phyloP scores from a whole-genome alignment of 257 asterid species.

The Solanum chmielewskii region DNA sequence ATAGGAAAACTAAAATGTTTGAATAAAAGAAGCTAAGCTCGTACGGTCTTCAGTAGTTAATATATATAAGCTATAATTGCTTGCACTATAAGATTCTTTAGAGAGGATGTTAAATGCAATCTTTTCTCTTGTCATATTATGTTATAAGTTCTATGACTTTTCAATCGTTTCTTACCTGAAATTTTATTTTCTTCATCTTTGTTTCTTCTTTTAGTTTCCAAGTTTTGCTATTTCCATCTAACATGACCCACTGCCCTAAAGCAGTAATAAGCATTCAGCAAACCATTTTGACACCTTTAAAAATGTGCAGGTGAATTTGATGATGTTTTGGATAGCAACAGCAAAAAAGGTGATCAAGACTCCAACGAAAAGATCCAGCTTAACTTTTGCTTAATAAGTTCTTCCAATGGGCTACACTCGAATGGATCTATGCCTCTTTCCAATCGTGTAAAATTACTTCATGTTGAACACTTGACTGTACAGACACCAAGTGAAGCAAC shows the following conservation, averaged over 20 bases:
- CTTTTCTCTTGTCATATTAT: background rate
- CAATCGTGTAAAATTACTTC: conserved; percentile 29
- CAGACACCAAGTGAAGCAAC: conserved; percentile 60
- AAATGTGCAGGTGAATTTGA: conserved; percentile 78
- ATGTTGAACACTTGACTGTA: conserved; percentile 54
- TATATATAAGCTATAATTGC: background rate
- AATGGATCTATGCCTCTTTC: conserved; percentile 44
- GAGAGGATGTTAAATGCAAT: background rate
- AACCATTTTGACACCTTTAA: background rate
- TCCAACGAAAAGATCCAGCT: conserved; percentile 41
- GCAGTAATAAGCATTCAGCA: background rate
- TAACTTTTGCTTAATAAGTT: conserved; percentile 16
- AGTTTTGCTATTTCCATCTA: background rate
- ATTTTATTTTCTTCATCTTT: background rate
- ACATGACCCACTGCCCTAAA: background rate
- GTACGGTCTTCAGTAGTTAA: background rate
- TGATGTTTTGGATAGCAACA: conserved; percentile 51
- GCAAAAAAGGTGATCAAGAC: conserved; percentile 9
- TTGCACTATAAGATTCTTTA: background rate
- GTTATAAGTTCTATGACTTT: background rate
- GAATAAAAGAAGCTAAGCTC: background rate
- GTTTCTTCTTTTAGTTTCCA: background rate
- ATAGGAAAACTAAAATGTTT: background rate
- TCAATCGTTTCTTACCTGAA: background rate
- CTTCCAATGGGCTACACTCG: conserved; percentile 8